phyloP scores from a whole-genome alignment of 1,284 basidiomycete species.

The Apiotrichum laibachii region DNA sequence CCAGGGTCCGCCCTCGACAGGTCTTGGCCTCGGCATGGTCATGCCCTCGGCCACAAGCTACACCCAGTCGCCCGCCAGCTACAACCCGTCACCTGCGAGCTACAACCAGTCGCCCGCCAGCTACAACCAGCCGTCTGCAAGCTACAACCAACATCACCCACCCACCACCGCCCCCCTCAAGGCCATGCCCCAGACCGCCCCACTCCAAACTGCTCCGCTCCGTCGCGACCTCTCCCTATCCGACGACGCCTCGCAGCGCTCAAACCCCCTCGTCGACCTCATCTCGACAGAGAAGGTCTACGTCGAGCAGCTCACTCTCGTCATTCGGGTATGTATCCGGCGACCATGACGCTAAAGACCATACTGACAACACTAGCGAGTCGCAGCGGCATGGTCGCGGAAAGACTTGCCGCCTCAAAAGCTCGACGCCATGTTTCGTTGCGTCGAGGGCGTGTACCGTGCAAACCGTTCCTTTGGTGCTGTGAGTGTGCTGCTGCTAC shows the following conservation, averaged over 20 bases:
- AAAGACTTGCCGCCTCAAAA: conserved; percentile 88
- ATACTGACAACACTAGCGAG: conserved; percentile 62
- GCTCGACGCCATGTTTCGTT: conserved; percentile 90
- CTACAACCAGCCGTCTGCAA: not conserved
- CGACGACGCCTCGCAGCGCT: conserved; percentile 19
- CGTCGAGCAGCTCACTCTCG: conserved; percentile 83
- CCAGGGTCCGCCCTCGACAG: conserved; percentile 1
- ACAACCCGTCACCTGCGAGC: not conserved
- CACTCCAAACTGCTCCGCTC: conserved; percentile 3
- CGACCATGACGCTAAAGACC: not conserved
- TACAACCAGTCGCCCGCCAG: not conserved
- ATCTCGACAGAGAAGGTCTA: conserved; percentile 91
- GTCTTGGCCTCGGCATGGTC: conserved; percentile 2
- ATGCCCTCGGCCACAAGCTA: not conserved
- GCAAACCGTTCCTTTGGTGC: conserved; percentile 73
- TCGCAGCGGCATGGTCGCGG: conserved; percentile 93
- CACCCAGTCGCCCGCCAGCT: not conserved
- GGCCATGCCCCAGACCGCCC: not conserved
- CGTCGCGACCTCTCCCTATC: not conserved
- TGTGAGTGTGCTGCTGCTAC: conserved; percentile 56
- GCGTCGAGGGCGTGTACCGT: conserved; percentile 86
- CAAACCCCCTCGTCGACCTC: conserved; percentile 84
- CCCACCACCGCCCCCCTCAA: not conserved
- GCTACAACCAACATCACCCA: not conserved
- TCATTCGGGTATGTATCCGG: conserved; percentile 71